Evolutionary conservation across 2,329 filamentous ascomycete genomes (phyloP), one percentile per base, ranked within the genome.

Genomic region (Nannizzia gypsea): DNA sequence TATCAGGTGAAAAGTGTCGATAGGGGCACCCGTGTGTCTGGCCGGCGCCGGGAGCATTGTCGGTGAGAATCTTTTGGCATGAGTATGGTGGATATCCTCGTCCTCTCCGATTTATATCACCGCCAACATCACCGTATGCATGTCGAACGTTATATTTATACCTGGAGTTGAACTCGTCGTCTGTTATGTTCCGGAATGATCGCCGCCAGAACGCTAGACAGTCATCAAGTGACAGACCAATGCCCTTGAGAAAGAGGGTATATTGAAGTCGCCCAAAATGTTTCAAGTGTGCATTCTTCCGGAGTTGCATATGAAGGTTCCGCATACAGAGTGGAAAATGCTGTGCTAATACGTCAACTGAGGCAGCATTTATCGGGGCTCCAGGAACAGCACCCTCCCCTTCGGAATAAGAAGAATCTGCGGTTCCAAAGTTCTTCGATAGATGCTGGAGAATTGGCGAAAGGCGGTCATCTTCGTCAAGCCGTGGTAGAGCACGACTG

Each of bases 81-180:
- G 88, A 93, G 70, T 90, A 95, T 0, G 93, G 90, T 56, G 88
- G 88, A 72, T 96, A 96, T 20, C 92, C 92, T 59, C 88, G 83
- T 46, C 90, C 88, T 59, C 92, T 83, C 34, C 92, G 83, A 70
- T 95, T 96, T 20, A 85, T 81, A 73, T 97, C 92, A 61, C 92
- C 92, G 59, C 93, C 93, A 0, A 97, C 93, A 68, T 97, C 92
- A 65, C 93, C 93, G 72, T 97, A 99, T 0, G 80, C 74, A 79
- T 99, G 92, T n/a, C 91, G 88, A 61, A 97, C 83, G 71, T 99
- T 97, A 80, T 99, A 99, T 50, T 88, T 83, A 76, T 99, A 97
- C 71, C 96, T 90, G 70, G 96, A 97, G 75, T 95, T 95, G 81
- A 97, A 99, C 38, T 86, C 86, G 68, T 97, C 92, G 68, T 97